Evolutionary conservation across 139 green algal genomes (phyloP).

Genomic region (Asterochloris sp.): DNA sequence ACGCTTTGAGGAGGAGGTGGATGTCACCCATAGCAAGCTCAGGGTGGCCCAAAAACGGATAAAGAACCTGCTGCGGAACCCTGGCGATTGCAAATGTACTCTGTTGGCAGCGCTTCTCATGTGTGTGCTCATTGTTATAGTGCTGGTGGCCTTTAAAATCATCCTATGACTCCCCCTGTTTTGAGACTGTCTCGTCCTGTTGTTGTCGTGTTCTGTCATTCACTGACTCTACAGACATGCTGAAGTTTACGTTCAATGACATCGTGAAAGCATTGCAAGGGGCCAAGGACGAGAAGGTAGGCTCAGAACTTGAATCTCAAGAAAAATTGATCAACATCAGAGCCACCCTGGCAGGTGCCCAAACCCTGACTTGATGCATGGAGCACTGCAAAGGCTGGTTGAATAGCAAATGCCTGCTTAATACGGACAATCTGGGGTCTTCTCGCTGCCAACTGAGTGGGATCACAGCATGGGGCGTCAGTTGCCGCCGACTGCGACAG

Average conservation of each 20-base stretch:
- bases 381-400: too few relatives aligned
- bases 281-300: too few relatives aligned
- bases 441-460: too few relatives aligned
- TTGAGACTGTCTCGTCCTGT: background rate
- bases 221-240: too few relatives aligned
- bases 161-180: slow-evolving; percentile 23
- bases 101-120: slow-evolving; percentile 61
- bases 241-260: too few relatives aligned
- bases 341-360: too few relatives aligned
- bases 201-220: too few relatives aligned
- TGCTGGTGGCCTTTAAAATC: slow-evolving; percentile 57
- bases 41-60: slow-evolving; percentile 53
- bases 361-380: too few relatives aligned
- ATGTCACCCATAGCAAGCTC: slow-evolving; percentile 64
- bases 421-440: too few relatives aligned
- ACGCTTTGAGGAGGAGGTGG: slow-evolving; percentile 80
- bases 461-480: too few relatives aligned
- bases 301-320: background rate
- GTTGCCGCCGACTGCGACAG: slow-evolving; percentile 5
- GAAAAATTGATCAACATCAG: background rate
- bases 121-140: slow-evolving; percentile 56
- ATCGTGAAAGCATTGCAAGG: too few relatives aligned
- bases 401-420: too few relatives aligned
- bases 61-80: slow-evolving; percentile 41
- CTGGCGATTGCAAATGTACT: slow-evolving; percentile 48